Conservation (phyloP, 495 filamentous ascomycete species). For the Podospora comata region DNA sequence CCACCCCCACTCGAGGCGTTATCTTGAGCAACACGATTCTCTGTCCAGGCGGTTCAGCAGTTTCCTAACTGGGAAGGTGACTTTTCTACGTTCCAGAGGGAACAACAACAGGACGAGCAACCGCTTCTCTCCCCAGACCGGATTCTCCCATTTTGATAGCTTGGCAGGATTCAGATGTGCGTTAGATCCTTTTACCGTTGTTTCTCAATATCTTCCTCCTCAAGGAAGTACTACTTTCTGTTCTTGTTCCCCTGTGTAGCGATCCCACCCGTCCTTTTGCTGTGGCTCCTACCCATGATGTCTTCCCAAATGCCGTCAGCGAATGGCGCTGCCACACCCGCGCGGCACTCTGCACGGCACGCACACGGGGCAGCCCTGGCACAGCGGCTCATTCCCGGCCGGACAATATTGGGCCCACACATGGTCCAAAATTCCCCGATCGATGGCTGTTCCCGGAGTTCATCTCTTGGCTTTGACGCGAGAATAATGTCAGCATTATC, state of each 20-base stretch:
- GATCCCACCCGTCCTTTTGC: not conserved
- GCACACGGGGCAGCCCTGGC: too few relatives aligned
- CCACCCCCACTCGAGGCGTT: not conserved
- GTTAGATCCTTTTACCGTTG: slow-evolving; percentile 4
- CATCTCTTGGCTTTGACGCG: not conserved
- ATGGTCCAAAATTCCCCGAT: not conserved
- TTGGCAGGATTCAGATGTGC: slow-evolving; percentile 18
- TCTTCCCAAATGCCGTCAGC: slow-evolving; percentile 1
- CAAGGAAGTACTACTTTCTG: slow-evolving; percentile 19
- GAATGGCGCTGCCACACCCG: not conserved
- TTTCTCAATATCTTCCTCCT: not conserved
- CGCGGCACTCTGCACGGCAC: not conserved
- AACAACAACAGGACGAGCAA: not conserved
- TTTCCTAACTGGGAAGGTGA: slow-evolving; percentile 20
- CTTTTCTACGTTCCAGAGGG: not conserved
- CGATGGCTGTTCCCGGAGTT: not conserved
- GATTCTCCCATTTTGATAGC: slow-evolving; percentile 6
- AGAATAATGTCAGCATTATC: not conserved
- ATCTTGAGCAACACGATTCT: not conserved
- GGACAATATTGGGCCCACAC: not conserved
- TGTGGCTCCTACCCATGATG: not conserved
- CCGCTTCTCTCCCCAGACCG: not conserved
- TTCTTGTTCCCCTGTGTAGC: slow-evolving; percentile 15
- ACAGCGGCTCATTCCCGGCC: not conserved
- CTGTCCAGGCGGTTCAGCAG: not conserved